Evolutionary conservation across 2,329 filamentous ascomycete genomes (phyloP).

Genomic region (Hymenoscyphus occultus): DNA sequence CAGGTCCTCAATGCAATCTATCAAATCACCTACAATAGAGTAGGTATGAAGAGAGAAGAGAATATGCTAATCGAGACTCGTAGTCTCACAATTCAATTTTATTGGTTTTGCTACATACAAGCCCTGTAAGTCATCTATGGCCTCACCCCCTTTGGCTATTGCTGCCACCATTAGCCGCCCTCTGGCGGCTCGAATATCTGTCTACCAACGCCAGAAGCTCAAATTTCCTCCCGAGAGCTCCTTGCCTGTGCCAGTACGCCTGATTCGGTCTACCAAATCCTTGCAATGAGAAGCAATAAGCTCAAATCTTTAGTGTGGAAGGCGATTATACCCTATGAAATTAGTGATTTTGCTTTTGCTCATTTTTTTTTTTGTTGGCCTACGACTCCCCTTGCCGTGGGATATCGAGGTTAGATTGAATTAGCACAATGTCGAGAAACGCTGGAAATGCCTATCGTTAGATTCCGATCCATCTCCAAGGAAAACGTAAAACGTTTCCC

Average conservation of each 20-base stretch:
- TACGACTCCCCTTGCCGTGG: background rate
- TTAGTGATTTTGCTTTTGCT: constrained; percentile 10
- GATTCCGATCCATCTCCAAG: constrained; percentile 31
- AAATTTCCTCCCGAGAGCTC: constrained; percentile 1
- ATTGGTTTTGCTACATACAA: constrained; percentile 32
- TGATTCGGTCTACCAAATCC: constrained; percentile 16
- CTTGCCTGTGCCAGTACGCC: constrained; percentile 13
- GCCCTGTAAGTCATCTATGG: constrained; percentile 25
- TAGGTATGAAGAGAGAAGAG: background rate
- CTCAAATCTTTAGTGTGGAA: constrained; percentile 22
- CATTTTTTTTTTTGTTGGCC: background rate
- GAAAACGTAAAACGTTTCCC: constrained; percentile 23
- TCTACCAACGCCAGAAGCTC: constrained; percentile 23
- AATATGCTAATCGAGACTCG: constrained; percentile 22
- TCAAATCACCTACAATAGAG: background rate
- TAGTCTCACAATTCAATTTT: constrained; percentile 31
- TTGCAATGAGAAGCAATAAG: constrained; percentile 16
- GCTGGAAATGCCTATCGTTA: constrained; percentile 31
- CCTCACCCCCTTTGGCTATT: constrained; percentile 3
- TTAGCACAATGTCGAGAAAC: constrained; percentile 1
- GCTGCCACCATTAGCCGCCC: background rate
- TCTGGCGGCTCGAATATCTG: constrained; percentile 6
- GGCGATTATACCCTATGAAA: constrained; percentile 5
- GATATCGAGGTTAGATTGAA: background rate
- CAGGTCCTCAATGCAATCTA: background rate